These are phyloP conservation scores for Mycena sanguinolenta DNA, from an alignment of 768 basidiomycete species.

Conservation along the genomic window DNA sequence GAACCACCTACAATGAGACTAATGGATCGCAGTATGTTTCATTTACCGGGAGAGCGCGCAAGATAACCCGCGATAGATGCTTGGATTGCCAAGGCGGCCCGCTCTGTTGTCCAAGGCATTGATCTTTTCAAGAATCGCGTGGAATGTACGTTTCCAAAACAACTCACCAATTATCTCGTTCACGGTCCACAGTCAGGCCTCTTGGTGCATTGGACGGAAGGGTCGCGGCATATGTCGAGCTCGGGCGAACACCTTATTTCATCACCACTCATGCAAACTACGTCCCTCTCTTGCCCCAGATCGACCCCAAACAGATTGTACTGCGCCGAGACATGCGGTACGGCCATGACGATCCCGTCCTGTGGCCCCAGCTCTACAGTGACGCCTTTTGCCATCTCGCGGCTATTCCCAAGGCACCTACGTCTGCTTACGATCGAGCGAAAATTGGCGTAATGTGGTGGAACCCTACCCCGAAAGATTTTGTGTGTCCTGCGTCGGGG, in stretches of 20 bases:
- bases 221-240: not conserved
- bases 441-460: not conserved
- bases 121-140: not conserved
- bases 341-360: not conserved
- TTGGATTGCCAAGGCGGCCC: not conserved
- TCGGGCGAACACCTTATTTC: not conserved
- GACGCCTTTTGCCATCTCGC: not conserved
- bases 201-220: not conserved
- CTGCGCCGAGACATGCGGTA: not conserved
- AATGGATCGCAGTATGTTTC: too few species aligned
- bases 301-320: not conserved
- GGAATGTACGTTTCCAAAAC: too few species aligned
- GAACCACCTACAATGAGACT: too few species aligned
- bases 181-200: too few species aligned
- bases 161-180: too few species aligned
- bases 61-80: too few species aligned
- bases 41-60: too few species aligned
- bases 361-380: not conserved
- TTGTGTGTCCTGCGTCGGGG: too few species aligned
- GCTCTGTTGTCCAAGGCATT: not conserved
- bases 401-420: not conserved
- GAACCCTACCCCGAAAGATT: too few species aligned
- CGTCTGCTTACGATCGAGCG: not conserved
- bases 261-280: not conserved
- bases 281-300: not conserved